Base-by-base conservation (phyloP, 257 asterid species). In the Perilla frutescens region DNA sequence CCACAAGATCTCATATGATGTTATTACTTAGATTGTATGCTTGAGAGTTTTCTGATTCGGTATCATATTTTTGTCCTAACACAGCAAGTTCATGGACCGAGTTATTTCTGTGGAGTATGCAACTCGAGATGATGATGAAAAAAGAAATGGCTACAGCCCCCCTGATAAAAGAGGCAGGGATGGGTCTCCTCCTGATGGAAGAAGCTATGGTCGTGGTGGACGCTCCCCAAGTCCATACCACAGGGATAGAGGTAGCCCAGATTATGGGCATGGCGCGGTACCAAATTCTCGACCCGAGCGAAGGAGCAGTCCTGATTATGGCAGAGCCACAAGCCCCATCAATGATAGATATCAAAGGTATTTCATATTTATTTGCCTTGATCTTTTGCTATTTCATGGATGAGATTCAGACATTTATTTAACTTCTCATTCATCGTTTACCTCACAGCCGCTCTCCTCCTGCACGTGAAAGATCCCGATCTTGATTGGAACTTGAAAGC, bases 201-300 rank as follows among this genome's bases (percentile, higher is more conserved):
- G 91, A 79, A 80, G 81, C 64, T 84, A 85, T 77, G 96, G 86
- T 47, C 92, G 78, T 0, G 70, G 84, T 3, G 85, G 88, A 26
- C 93, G 93, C 53, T 90, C 96, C 3, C 88, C 93, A 31, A 90
- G 96, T 65, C 93, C 96, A 43, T 85, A 86, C 58, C 87, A 85
- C 31, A 81, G 94, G 89, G 86, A 87, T 54, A 87, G 96, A 85
- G 96, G 90, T 59, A 92, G 98, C 84, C 97, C 97, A 73, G 97
- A 92, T 75, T 90, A 92, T 75, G 97, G 97, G 26, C 97, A 79
- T 76, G 96, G 93, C 61, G 74, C 93, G 41, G 72, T 82, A 41
- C 96, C 90, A 59, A 88, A 68, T 73, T 84, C 97, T 13, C 87
- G 96, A 78, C 72, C 82, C 12, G 89, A 77, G 48, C 69, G 84